Evolutionary conservation across 2,329 filamentous ascomycete genomes (phyloP).

Genomic region (Neonectria magnoliae): DNA sequence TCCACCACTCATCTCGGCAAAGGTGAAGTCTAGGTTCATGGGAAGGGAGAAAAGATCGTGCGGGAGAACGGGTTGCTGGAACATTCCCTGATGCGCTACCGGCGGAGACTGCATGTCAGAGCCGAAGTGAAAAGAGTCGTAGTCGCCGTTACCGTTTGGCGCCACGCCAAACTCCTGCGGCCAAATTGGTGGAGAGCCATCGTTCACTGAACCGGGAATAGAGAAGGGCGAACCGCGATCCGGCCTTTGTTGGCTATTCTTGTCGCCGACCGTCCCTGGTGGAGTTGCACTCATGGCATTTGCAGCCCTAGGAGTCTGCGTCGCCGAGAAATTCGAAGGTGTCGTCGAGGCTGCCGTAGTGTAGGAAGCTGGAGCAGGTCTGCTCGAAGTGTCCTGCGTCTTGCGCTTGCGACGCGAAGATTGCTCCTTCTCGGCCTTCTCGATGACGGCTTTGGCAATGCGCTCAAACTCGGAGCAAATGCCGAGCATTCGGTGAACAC

Average conservation of each 20-base stretch:
- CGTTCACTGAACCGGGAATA: conserved; percentile 43
- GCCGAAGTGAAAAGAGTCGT: conserved; percentile 57
- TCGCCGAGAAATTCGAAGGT: not conserved
- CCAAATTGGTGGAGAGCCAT: conserved; percentile 61
- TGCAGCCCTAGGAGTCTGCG: conserved; percentile 29
- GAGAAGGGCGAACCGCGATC: conserved; percentile 40
- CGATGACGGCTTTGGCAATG: conserved; percentile 89
- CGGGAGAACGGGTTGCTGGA: conserved; percentile 88
- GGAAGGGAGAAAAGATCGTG: conserved; percentile 96
- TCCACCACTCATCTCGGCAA: conserved; percentile 74
- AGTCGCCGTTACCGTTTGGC: conserved; percentile 50
- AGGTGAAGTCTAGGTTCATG: conserved; percentile 93
- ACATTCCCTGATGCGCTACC: conserved; percentile 51
- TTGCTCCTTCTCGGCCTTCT: conserved; percentile 89
- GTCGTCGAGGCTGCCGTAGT: conserved; percentile 12
- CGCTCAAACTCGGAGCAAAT: conserved; percentile 97
- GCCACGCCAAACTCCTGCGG: conserved; percentile 55
- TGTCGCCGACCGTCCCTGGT: conserved; percentile 3
- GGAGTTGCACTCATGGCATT: conserved; percentile 17
- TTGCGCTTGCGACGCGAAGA: conserved; percentile 86
- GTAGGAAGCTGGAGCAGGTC: conserved; percentile 17
- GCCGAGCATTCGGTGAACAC: conserved; percentile 91
- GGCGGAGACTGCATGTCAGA: conserved; percentile 51
- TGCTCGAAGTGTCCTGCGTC: conserved; percentile 61
- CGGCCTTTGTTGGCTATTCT: conserved; percentile 37